Evolutionary conservation across 2,329 filamentous ascomycete genomes (phyloP).

Genomic region (Alternaria ventricosa): DNA sequence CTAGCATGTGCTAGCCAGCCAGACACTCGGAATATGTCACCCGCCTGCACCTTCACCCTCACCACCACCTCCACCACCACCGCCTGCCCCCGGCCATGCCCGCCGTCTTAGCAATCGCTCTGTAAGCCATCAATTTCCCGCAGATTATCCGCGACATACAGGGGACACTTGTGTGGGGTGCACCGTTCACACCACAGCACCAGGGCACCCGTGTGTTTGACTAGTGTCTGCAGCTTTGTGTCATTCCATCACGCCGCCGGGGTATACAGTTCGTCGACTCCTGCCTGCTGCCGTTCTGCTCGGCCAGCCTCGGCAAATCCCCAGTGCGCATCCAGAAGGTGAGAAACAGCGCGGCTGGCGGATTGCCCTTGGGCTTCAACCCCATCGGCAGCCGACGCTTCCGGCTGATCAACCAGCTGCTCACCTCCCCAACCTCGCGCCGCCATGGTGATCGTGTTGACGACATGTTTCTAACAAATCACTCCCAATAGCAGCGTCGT

Average conservation of each 20-base stretch:
- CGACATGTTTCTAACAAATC: not conserved
- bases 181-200: conserved; percentile 5
- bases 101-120: conserved; percentile 19
- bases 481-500: not conserved
- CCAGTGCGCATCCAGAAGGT: conserved; percentile 1
- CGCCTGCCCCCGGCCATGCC: not conserved
- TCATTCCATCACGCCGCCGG: not conserved
- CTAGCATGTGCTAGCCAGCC: conserved; percentile 6
- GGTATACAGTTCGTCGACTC: not conserved
- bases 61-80: not conserved
- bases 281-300: not conserved
- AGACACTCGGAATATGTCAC: conserved; percentile 11
- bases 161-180: conserved; percentile 27
- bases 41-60: conserved; percentile 8
- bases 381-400: conserved; percentile 1
- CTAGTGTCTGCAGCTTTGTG: conserved; percentile 14
- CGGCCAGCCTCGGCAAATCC: conserved; percentile 6
- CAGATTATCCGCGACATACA: conserved; percentile 25
- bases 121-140: conserved; percentile 23
- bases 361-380: conserved; percentile 1
- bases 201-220: conserved; percentile 9
- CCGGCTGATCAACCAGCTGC: not conserved
- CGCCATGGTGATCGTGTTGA: not conserved
- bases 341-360: conserved; percentile 1
- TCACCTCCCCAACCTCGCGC: not conserved